Conservation (phyloP, 352 stramenopile species). For the Pseudoperonospora humuli region DNA sequence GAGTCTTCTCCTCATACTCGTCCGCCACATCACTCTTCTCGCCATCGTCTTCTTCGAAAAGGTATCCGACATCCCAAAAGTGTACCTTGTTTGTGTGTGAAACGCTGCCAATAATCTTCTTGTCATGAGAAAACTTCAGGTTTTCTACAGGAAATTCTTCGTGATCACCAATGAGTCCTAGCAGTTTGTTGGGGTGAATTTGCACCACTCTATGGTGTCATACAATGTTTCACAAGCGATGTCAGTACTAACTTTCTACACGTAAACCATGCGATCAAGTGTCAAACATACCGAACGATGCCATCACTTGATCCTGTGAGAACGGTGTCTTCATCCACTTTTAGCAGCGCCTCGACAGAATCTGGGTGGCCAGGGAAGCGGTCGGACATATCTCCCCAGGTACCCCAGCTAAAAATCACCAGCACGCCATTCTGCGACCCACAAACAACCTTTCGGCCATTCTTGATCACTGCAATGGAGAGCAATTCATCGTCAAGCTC, state of each 20-base stretch:
- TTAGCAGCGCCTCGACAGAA: constrained; percentile 92
- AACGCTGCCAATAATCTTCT: constrained; percentile 88
- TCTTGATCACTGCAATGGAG: constrained; percentile 72
- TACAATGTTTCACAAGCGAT: not conserved
- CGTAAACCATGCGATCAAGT: not conserved
- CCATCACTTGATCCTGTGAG: constrained; percentile 94
- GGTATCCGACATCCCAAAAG: constrained; percentile 92
- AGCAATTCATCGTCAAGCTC: constrained; percentile 79
- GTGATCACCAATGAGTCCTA: constrained; percentile 94
- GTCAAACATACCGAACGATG: constrained; percentile 77
- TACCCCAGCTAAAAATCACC: constrained; percentile 92
- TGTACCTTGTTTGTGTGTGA: constrained; percentile 92
- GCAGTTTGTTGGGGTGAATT: constrained; percentile 92
- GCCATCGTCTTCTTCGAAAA: constrained; percentile 85
- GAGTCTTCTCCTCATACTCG: constrained; percentile 44
- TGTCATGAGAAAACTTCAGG: constrained; percentile 81
- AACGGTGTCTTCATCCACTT: constrained; percentile 96
- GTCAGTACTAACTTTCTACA: not conserved
- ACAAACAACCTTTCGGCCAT: constrained; percentile 91
- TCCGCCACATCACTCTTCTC: constrained; percentile 63
- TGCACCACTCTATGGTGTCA: constrained; percentile 78
- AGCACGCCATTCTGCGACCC: constrained; percentile 93
- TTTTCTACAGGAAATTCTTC: constrained; percentile 94
- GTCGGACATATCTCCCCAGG: constrained; percentile 95
- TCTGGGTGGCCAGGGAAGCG: constrained; percentile 92